These are phyloP conservation scores for Monilinia aucupariae DNA, from an alignment of 2,329 filamentous ascomycete genomes.

Conservation along the genomic window DNA sequence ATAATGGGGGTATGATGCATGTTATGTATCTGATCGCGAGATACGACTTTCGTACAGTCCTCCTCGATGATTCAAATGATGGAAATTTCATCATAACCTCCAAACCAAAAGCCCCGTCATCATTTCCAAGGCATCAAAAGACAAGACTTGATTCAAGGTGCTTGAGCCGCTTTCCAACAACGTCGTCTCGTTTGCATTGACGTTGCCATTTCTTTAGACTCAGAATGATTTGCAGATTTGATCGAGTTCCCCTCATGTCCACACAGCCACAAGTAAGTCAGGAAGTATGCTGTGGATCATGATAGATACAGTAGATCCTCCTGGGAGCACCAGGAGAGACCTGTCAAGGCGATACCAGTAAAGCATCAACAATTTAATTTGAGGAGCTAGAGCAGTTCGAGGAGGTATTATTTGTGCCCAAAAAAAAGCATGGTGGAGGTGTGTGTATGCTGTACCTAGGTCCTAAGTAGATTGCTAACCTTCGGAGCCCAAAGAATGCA, in stretches of 20 bases:
- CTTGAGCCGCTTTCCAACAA: conserved; percentile 9
- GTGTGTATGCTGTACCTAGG: too few species aligned
- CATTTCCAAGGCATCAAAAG: conserved; percentile 12
- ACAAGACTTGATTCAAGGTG: neutral
- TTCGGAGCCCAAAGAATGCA: conserved; percentile 7
- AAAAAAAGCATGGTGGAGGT: too few species aligned
- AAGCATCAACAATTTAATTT: neutral
- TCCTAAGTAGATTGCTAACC: neutral
- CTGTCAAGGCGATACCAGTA: conserved; percentile 8
- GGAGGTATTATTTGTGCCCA: too few species aligned
- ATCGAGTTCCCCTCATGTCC: neutral
- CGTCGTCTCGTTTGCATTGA: neutral
- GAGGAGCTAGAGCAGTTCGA: too few species aligned
- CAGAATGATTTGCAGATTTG: conserved; percentile 10
- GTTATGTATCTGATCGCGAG: neutral
- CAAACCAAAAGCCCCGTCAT: neutral
- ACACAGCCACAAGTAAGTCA: conserved; percentile 8
- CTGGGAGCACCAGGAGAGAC: neutral
- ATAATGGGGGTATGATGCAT: conserved; percentile 13
- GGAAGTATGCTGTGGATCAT: neutral
- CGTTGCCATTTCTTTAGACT: neutral
- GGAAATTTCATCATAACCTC: conserved; percentile 5
- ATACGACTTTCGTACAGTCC: neutral
- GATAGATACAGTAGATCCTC: neutral
- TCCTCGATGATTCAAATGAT: conserved; percentile 2